phyloP scores from a whole-genome alignment of 805 yeast genomes.

The Kockiozyma suomiensis region DNA sequence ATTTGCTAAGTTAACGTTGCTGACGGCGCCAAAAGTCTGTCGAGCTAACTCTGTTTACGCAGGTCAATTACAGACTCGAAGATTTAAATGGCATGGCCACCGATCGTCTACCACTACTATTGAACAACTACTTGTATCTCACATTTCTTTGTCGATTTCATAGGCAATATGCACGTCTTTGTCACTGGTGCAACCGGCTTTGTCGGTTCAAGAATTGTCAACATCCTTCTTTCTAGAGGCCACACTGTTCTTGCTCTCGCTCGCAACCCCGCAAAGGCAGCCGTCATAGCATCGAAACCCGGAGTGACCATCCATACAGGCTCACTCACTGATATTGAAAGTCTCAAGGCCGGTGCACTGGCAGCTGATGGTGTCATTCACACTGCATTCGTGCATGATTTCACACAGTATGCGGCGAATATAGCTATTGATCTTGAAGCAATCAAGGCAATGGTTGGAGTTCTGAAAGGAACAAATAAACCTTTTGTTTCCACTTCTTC shows the following conservation, averaged over 20 bases:
- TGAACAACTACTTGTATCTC: no score
- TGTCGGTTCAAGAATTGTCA: background rate
- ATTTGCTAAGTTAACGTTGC: no score
- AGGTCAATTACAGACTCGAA: no score
- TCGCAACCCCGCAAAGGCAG: background rate
- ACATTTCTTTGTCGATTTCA: no score
- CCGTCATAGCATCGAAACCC: background rate
- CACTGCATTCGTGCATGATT: background rate
- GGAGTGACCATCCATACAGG: background rate
- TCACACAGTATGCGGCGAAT: background rate
- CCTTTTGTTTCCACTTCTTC: background rate
- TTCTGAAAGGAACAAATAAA: background rate
- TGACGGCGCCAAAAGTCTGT: no score
- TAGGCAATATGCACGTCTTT: background rate
- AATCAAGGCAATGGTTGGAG: background rate
- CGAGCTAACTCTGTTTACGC: no score
- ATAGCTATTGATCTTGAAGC: background rate
- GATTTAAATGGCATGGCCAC: no score
- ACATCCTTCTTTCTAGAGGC: background rate
- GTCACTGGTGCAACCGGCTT: slow-evolving; percentile 1
- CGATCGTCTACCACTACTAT: no score
- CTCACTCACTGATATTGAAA: background rate
- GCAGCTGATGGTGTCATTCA: background rate
- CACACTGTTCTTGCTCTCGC: background rate
- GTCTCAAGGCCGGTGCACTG: background rate